Base-by-base conservation (phyloP, 129 eudicot genomes). In the Oenanthe sinensis region DNA sequence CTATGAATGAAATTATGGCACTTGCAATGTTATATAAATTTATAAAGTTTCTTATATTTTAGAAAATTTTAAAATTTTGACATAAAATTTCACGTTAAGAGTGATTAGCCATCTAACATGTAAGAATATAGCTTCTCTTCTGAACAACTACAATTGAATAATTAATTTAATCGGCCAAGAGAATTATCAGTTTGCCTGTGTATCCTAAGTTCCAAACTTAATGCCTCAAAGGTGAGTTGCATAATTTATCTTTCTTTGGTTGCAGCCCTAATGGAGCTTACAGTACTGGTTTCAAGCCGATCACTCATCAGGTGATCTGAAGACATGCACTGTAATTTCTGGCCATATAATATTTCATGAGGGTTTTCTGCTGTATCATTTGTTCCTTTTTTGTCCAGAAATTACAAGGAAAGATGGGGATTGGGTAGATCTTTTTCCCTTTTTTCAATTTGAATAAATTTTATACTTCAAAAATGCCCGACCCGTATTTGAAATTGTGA, bases 221-320 rank as follows among this genome's bases (percentile, higher is more conserved):
- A 20, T 12, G 44, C 74, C 28, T 43, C 5, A 19, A 28, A 68
- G 68, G 43, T 16, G 47, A 63, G 19, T 65, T 60, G 19, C 54
- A 16, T 60, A 40, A 77, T 82, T 63, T 75, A 58, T 60, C 40
- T 77, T 79, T 52, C 30, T 63, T 40, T 85, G 50, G 65, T 73
- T 77, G 86, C 96, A 94, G 98, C 81, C 98, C 97, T 47, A 87
- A 91, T 85, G 98, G 98, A 85, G 98, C 98, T 84, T 94, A 94
- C 75, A 94, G 98, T 84, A 84, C 97, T 82, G 98, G 98, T 68
- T 94, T 91, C 89, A 89, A 84, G 87, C 98, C 98, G 60, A 90
- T 91, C 71, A 94, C 98, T 42, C 98, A 94, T 86, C 98, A 94
- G 98, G 98, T 94, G 88, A 89, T 82, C 43, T 83, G 77, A 88